phyloP scores from a whole-genome alignment of 495 filamentous ascomycete species.

The Staphylotrichum tortipilum region DNA sequence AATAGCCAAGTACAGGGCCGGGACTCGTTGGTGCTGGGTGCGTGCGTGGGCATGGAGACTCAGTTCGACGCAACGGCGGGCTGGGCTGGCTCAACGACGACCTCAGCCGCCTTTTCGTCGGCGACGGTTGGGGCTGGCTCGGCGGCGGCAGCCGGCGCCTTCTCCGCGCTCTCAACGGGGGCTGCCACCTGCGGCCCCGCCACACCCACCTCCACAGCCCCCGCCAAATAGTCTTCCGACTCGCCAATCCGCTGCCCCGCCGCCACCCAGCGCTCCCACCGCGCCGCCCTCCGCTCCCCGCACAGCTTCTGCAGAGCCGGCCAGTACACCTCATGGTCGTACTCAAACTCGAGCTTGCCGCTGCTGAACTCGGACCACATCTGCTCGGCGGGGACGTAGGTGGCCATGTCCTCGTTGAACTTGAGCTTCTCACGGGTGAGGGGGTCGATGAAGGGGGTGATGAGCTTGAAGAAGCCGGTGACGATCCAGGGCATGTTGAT shows the following conservation, averaged over 20 bases:
- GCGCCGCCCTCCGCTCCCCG: conserved; percentile 48
- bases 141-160: background rate
- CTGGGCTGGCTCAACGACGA: background rate
- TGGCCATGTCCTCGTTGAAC: conserved; percentile 79
- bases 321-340: conserved; percentile 85
- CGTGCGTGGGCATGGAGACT: too few species aligned
- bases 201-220: conserved; percentile 16
- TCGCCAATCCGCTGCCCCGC: conserved; percentile 75
- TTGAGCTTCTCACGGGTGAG: conserved; percentile 83
- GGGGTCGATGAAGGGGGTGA: conserved; percentile 94
- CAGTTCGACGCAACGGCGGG: background rate
- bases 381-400: conserved; percentile 68
- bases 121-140: background rate
- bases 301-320: conserved; percentile 66
- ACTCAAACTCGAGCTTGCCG: conserved; percentile 67
- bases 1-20: too few species aligned
- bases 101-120: conserved; percentile 4
- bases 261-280: conserved; percentile 62
- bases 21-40: too few species aligned
- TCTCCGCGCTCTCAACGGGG: background rate
- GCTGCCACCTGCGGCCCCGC: background rate
- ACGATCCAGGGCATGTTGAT: conserved; percentile 86
- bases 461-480: conserved; percentile 85
- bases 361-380: conserved; percentile 62
- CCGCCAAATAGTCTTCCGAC: conserved; percentile 64